A percentile compares a stretch with the other conserved stretches of the same genome.
phyloP scores from a whole-genome alignment of 2,329 filamentous ascomycete species.

The Colletotrichum nymphaeae region DNA sequence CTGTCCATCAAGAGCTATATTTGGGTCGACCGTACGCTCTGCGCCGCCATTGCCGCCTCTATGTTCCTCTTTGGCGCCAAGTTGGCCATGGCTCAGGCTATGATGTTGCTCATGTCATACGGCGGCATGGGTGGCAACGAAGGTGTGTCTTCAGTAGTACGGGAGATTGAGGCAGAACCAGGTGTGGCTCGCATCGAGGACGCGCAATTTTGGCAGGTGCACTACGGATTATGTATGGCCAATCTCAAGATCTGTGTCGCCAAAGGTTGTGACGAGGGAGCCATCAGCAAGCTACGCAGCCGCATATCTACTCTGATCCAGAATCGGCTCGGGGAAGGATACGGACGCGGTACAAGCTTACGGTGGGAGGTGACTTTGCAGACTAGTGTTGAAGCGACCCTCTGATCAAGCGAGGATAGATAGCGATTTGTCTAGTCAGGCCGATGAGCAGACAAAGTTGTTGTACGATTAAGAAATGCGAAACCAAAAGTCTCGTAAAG shows the following conservation, averaged over 20 bases:
- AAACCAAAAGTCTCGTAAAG: background rate
- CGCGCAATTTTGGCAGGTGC: constrained; percentile 97
- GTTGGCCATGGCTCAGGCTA: constrained; percentile 85
- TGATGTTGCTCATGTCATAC: constrained; percentile 97
- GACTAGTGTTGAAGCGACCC: constrained; percentile 60
- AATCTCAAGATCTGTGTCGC: constrained; percentile 84
- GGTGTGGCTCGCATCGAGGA: constrained; percentile 84
- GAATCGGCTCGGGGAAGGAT: constrained; percentile 88
- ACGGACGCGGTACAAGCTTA: constrained; percentile 81
- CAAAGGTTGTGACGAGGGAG: constrained; percentile 74
- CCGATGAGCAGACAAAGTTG: background rate
- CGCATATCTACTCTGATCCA: constrained; percentile 83
- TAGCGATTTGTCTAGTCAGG: background rate
- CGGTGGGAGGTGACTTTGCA: constrained; percentile 96
- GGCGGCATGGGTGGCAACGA: constrained; percentile 49
- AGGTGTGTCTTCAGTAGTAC: constrained; percentile 78
- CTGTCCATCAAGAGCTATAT: constrained; percentile 84
- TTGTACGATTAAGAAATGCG: background rate
- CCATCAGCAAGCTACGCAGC: constrained; percentile 78
- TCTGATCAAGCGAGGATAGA: background rate
- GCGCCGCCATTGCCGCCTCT: constrained; percentile 81
- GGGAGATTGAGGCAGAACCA: constrained; percentile 85
- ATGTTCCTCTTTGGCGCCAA: constrained; percentile 92
- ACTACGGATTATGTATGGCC: constrained; percentile 96
- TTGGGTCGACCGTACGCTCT: constrained; percentile 86